These are phyloP conservation scores for Suillus plorans DNA, from an alignment of 768 basidiomycete species.

Conservation along the genomic window DNA sequence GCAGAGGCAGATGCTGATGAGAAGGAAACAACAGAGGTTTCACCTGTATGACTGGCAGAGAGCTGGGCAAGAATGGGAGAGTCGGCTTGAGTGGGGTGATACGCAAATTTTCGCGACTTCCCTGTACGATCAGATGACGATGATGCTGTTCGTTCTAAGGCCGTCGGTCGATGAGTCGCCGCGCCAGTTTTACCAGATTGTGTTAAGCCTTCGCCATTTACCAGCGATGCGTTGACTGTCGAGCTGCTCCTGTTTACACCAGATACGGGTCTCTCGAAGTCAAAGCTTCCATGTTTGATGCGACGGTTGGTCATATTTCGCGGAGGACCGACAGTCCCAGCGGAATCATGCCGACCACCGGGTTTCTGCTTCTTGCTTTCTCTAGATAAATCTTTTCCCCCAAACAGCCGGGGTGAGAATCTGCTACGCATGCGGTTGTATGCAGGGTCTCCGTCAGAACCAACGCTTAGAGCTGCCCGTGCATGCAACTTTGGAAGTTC, in stretches of 20 bases:
- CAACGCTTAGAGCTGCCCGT: neutral
- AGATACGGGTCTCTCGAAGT: slow-evolving; percentile 69
- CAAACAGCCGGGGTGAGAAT: slow-evolving; percentile 31
- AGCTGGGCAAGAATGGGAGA: slow-evolving; percentile 23
- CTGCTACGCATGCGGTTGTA: slow-evolving; percentile 19
- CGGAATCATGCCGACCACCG: slow-evolving; percentile 18
- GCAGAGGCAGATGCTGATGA: slow-evolving; percentile 30
- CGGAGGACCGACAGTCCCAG: slow-evolving; percentile 7
- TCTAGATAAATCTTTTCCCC: slow-evolving; percentile 24
- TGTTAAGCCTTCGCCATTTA: slow-evolving; percentile 8
- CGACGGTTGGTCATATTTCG: slow-evolving; percentile 39
- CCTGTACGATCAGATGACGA: slow-evolving; percentile 23
- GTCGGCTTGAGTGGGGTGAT: slow-evolving; percentile 19
- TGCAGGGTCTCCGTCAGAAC: neutral
- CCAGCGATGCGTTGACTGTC: slow-evolving; percentile 18
- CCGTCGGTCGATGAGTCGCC: slow-evolving; percentile 16
- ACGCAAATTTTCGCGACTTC: slow-evolving; percentile 11
- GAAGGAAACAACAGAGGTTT: slow-evolving; percentile 31
- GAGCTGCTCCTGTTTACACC: slow-evolving; percentile 30
- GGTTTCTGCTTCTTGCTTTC: slow-evolving; percentile 24
- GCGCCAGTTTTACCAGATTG: slow-evolving; percentile 2
- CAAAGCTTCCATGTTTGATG: slow-evolving; percentile 71
- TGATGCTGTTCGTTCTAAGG: slow-evolving; percentile 27
- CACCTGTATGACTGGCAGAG: slow-evolving; percentile 38
- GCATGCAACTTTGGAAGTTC: slow-evolving; percentile 15